Evolutionary conservation across 495 filamentous ascomycete genomes (phyloP), one percentile per base, ranked within the genome.

Genomic region (Xylaria castorea): DNA sequence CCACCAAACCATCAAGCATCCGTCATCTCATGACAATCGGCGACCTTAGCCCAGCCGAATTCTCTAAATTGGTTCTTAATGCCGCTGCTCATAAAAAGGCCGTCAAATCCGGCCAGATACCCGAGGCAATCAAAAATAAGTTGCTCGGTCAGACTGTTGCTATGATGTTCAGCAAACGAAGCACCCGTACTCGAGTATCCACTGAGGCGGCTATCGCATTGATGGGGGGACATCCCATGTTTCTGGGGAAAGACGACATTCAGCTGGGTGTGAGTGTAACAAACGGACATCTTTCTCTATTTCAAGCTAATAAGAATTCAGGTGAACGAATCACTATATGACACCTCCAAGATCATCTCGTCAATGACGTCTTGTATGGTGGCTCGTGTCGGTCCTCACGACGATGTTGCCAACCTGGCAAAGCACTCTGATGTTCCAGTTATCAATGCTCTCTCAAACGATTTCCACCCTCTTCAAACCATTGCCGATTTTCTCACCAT

Each of bases 101-200:
- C 73, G 89, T 96, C 84, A 97, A 97, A 82, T 88, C 89, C 42
- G 90, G 91, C 20, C 81, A 86, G 44, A 82, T 90, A 48, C 91
- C 92, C 3, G 81, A 85, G 60, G 82, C 83, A 51, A 81, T 92
- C 18, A 79, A 88, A 12, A 75, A 73, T n/a, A 75, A 63, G 16
- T 72, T 86, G 53, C 84, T 87, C 27, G 93, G 93, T 30, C 89
- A 94, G 81, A 97, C 95, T 4, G 88, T 98, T 16, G 95, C 96
- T 71, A 93, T 99, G 91, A 92, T 94, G 85, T 98, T 99, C 86
- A 94, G 86, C 85, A 99, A 99, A 84, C 90, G 95, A 36, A 94
- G 92, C 74, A 99, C 96, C 18, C 87, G 96, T 60, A 99, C 96
- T 20, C 89, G 96, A 62, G 91, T 99, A 36, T 97, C 94, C 18